phyloP scores from a whole-genome alignment of 148 eudicot species.

The Chenopodium album region DNA sequence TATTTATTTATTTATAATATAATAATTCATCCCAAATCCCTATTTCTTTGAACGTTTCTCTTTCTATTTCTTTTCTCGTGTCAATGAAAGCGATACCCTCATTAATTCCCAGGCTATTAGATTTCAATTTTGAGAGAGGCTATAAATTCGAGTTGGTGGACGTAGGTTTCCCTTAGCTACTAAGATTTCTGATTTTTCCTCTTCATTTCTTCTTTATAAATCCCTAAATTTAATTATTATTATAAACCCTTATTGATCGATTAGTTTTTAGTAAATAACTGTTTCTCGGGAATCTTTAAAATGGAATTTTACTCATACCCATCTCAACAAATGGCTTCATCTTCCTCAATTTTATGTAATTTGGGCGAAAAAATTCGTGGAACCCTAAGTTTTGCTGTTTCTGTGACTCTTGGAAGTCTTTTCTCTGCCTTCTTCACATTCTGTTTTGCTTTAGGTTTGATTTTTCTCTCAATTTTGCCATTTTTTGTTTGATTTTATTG shows the following conservation, averaged over 20 bases:
- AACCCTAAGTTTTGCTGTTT: slow-evolving; percentile 58
- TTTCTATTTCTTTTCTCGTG: slow-evolving; percentile 2
- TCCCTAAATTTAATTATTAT: neutral
- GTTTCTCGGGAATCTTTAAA: neutral
- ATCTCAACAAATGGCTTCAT: slow-evolving; percentile 38
- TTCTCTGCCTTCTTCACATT: slow-evolving; percentile 92
- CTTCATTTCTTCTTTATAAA: neutral
- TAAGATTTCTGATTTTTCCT: slow-evolving; percentile 31
- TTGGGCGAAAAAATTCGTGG: slow-evolving; percentile 55
- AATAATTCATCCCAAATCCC: neutral
- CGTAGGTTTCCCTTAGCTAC: slow-evolving; percentile 44
- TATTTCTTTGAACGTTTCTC: neutral
- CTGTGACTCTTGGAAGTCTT: slow-evolving; percentile 66
- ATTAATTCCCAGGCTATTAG: neutral
- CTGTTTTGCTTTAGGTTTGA: slow-evolving; percentile 84
- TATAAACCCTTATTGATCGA: neutral
- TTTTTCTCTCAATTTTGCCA: neutral
- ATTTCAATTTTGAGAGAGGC: slow-evolving; percentile 10
- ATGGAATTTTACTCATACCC: slow-evolving; percentile 58
- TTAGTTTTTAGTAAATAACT: too few relatives aligned
- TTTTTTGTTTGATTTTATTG: neutral
- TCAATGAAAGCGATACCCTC: slow-evolving; percentile 17
- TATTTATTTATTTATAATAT: too few relatives aligned
- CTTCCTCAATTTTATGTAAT: slow-evolving; percentile 39
- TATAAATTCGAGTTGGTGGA: slow-evolving; percentile 53